Base-by-base conservation (phyloP, 2,329 filamentous ascomycete species). In the Proliferodiscus dingleyae region DNA sequence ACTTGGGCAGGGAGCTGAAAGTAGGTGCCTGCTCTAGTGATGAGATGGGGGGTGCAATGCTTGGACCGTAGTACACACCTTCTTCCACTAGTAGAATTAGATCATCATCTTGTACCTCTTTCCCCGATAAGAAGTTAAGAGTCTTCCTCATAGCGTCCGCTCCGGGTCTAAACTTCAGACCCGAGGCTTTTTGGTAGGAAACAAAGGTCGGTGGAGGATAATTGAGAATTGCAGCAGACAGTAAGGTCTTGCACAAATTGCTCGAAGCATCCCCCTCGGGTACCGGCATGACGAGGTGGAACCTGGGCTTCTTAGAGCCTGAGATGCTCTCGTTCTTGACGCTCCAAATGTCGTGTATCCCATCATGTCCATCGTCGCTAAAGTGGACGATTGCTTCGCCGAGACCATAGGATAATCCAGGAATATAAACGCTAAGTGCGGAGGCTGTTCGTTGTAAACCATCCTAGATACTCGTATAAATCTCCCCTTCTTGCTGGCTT, bases 1-100 rank as follows among this genome's bases (percentile, higher is more conserved):
- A 81, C 66, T 37, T 77, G 70, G 6, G 74, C 72, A 0, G 77
- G 75, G 4, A 83, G 63, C 60, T 82, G 79, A 50, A 82, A 76
- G 2, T 71, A 68, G 43, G 78, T 72, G 50, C 73, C 67, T 4
- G 29, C 28, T 16, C 7, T 21, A 29, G n/a, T n/a, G 11, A 9
- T 43, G 11, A 38, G 19, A 15, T 7, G 10, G 32, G n/a, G 2
- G 2, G 4, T 34, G 9, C 10, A 16, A 2, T n/a, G 16, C 10
- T 34, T 18, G 15, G 16, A 18, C 18, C 5, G 13, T 34, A 18
- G 16, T 13, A 44, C 26, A 37, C 46, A 52, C 50, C 46, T 42
- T 52, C 73, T 56, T 80, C 75, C 5, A 77, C 65, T 19, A 81
- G 62, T 39, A 81, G 60, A 1, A 81, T 67, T 28, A 82, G 57